Base-by-base conservation (phyloP, 495 filamentous ascomycete genomes). In the Penicillium tannophilum region DNA sequence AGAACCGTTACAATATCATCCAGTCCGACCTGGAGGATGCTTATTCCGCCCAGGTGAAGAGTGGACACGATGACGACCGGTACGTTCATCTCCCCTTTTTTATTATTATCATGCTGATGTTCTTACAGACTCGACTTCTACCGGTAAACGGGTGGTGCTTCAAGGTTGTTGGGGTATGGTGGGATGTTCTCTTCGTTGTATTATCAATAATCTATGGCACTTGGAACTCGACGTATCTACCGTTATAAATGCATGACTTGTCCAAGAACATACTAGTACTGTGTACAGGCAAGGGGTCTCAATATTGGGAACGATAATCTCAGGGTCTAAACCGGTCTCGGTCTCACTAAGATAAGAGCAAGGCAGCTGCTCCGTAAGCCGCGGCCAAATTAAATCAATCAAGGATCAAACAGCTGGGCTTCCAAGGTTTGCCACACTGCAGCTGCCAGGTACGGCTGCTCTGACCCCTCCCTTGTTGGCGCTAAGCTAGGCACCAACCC, bases 1-100 rank as follows among this genome's bases (percentile, higher is more conserved):
- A 98, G 85, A 98, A 98, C 72, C 80, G 94, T 61, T 98, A 98
- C 76, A 97, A 98, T 69, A 98, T 98, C 71, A 97, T 98, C 66
- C 95, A 98, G 77, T 83, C 81, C 44, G 94, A 98, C 71, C 79
- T 98, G 50, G 94, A 98, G 72, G 93, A 97, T 74, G 93, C 95
- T 6, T 98, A 98, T 69, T 86, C 89, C 12, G 91, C 88, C 66
- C 94, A 98, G 72, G 94, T 98, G 60, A 97, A 96, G 83, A 89
- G 88, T 54, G 84, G 88, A 51, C 86, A 84, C 51, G 93, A 97
- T 72, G 85, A 82, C 28, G 78, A 82, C 62, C 74, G 82, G 79
- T 79, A 71, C 55, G 78, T 74, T 48, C 30, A 9, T 45, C 44
- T 48, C 16, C 60, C 14, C 9, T 55, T 55, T 35, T 16, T 20